Conservation (phyloP, 768 basidiomycete genomes). For the Agrocybe pediades region DNA sequence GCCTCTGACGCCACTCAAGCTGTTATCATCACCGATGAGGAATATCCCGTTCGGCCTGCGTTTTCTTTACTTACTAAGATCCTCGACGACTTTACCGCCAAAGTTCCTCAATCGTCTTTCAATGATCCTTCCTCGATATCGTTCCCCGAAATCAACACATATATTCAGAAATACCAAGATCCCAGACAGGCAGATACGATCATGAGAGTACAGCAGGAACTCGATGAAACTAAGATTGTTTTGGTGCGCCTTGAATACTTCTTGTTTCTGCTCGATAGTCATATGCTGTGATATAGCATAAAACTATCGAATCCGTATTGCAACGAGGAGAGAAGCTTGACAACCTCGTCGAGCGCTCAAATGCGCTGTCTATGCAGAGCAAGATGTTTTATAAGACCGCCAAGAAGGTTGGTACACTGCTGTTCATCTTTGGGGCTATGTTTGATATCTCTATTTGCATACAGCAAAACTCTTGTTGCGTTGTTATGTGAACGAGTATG, state of each 20-base stretch:
- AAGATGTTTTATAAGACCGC: slow-evolving; percentile 99
- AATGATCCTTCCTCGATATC: slow-evolving; percentile 66
- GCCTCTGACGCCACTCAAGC: slow-evolving; percentile 41
- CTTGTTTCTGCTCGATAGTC: neutral
- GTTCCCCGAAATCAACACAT: slow-evolving; percentile 76
- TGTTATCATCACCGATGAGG: slow-evolving; percentile 91
- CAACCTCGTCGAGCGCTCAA: slow-evolving; percentile 92
- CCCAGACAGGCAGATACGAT: slow-evolving; percentile 96
- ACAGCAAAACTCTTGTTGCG: slow-evolving; percentile 95
- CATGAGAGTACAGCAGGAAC: slow-evolving; percentile 96
- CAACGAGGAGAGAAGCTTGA: slow-evolving; percentile 97
- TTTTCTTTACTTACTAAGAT: slow-evolving; percentile 94
- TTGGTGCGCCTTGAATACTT: slow-evolving; percentile 50
- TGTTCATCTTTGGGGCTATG: neutral
- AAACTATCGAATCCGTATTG: slow-evolving; percentile 97
- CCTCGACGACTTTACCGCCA: slow-evolving; percentile 86
- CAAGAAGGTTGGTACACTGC: slow-evolving; percentile 75
- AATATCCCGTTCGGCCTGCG: slow-evolving; percentile 95
- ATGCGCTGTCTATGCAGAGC: slow-evolving; percentile 83
- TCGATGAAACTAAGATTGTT: slow-evolving; percentile 99
- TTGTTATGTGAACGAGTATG: slow-evolving; percentile 61
- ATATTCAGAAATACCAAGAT: slow-evolving; percentile 93
- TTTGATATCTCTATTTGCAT: slow-evolving; percentile 14
- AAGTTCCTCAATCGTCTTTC: slow-evolving; percentile 75
- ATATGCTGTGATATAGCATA: slow-evolving; percentile 72